Evolutionary conservation across 352 stramenopile species (phyloP), one percentile per base, ranked within the genome.

Genomic region (Thalassiosira exigua): DNA sequence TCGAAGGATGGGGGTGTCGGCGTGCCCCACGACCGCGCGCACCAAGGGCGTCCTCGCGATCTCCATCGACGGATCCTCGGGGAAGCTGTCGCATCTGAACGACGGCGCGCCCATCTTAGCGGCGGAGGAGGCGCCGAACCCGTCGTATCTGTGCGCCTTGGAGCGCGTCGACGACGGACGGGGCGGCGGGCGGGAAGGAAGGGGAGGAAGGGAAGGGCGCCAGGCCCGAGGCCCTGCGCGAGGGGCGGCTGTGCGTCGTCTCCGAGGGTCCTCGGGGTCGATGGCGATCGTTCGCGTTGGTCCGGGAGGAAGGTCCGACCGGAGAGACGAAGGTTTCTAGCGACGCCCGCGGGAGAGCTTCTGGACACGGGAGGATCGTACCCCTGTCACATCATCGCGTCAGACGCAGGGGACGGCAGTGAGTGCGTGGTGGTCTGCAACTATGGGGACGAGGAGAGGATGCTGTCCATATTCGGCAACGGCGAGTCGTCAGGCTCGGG

Each of bases 381-480:
- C 19, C 73, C 73, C 4, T 75, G 65, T 57, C 73, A 81, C 56
- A 58, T 81, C 36, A 56, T 52, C 12, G 30, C 21, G 21, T 52
- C 62, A 60, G 42, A 71, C n/a, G 44, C 50, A 4, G 21, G 29
- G 24, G 33, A 41, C 50, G 57, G 41, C 21, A 24, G 12, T 32
- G 57, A 68, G 12, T 48, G 52, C 32, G 50, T 77, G 19, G 52
- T 81, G 17, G 50, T 81, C 17, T 72, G 32, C 17, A 81, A 81
- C 57, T 81, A 81, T 46, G 73, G 73, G 5, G 65, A 75, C 33
- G 73, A 76, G 0, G 30, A 75, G 29, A 66, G 67, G 1, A 52
- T 71, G 9, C 19, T 75, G 1, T 67, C 54, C 5, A 48, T 80
- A 22, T 64, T 78, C 46, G 24, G 12, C 26, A 2, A 27, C 17